Conservation (phyloP, 129 eudicot species). For the Glebionis coronaria region DNA sequence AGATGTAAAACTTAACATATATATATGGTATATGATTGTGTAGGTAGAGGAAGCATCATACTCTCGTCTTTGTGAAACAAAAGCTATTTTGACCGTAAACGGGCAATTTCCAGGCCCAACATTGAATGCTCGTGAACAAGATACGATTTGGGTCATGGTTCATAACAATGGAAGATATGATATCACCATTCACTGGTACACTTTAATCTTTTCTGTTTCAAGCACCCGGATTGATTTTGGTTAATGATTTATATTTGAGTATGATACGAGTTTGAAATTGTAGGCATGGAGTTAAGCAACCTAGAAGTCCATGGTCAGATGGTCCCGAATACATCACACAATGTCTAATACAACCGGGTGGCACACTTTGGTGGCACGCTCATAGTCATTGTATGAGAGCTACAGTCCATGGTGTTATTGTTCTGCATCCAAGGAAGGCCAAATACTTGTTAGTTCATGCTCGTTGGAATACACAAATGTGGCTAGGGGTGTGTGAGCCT, state of each 20-base stretch:
- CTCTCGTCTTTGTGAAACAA: slow-evolving; percentile 51
- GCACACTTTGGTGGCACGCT: slow-evolving; percentile 87
- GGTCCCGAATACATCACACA: slow-evolving; percentile 72
- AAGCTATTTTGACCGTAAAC: slow-evolving; percentile 60
- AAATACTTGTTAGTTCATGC: too few species aligned
- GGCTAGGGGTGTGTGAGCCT: too few species aligned
- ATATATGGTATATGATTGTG: background rate
- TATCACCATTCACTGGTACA: slow-evolving; percentile 69
- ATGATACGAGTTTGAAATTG: background rate
- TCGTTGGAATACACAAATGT: too few species aligned
- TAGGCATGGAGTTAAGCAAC: slow-evolving; percentile 29
- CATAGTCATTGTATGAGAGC: slow-evolving; percentile 70
- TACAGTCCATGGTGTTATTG: slow-evolving; percentile 59
- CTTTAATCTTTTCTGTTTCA: too few species aligned
- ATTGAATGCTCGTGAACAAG: slow-evolving; percentile 41
- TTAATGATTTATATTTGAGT: background rate
- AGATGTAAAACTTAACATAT: background rate
- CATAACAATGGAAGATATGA: slow-evolving; percentile 44
- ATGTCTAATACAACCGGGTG: slow-evolving; percentile 67
- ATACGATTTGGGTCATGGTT: slow-evolving; percentile 46
- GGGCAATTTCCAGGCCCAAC: slow-evolving; percentile 78
- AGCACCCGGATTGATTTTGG: background rate
- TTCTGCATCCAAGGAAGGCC: slow-evolving; percentile 38
- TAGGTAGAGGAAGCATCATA: slow-evolving; percentile 61
- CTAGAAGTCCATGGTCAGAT: slow-evolving; percentile 67